A percentile compares a stretch with the other conserved stretches of the same genome.
phyloP scores from a whole-genome alignment of 768 basidiomycete genomes.

The Dioszegia crocea region DNA sequence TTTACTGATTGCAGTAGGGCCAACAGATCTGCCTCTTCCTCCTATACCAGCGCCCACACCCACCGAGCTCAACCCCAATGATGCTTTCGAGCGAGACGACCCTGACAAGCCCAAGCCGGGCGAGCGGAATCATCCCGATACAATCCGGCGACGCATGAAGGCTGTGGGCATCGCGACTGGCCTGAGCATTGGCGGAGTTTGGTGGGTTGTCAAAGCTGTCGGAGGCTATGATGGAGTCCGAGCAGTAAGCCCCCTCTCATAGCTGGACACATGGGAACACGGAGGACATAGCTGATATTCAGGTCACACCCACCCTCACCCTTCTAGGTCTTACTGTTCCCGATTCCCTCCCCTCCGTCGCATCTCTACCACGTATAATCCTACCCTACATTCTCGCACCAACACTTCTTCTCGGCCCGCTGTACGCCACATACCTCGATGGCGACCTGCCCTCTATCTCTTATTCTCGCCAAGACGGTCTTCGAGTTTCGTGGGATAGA shows the following conservation, averaged over 20 bases:
- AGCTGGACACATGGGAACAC: too few species aligned
- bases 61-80: not conserved
- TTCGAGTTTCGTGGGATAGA: not conserved
- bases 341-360: slow-evolving; percentile 7
- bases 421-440: slow-evolving; percentile 56
- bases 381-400: slow-evolving; percentile 65
- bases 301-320: slow-evolving; percentile 14
- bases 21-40: slow-evolving; percentile 43
- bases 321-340: slow-evolving; percentile 9
- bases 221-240: slow-evolving; percentile 19
- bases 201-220: slow-evolving; percentile 31
- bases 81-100: slow-evolving; percentile 43
- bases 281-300: slow-evolving; percentile 1
- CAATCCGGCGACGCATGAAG: slow-evolving; percentile 71
- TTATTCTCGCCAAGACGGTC: slow-evolving; percentile 31
- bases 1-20: too few species aligned
- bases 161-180: slow-evolving; percentile 66
- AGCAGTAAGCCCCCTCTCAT: slow-evolving; percentile 10
- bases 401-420: slow-evolving; percentile 69
- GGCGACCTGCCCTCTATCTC: slow-evolving; percentile 40
- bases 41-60: not conserved
- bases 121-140: slow-evolving; percentile 69
- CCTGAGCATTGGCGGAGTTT: slow-evolving; percentile 58
- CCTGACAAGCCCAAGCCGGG: slow-evolving; percentile 42
- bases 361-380: not conserved